phyloP scores from a whole-genome alignment of 2,329 filamentous ascomycete genomes.

The Hirsutella rhossiliensis region DNA sequence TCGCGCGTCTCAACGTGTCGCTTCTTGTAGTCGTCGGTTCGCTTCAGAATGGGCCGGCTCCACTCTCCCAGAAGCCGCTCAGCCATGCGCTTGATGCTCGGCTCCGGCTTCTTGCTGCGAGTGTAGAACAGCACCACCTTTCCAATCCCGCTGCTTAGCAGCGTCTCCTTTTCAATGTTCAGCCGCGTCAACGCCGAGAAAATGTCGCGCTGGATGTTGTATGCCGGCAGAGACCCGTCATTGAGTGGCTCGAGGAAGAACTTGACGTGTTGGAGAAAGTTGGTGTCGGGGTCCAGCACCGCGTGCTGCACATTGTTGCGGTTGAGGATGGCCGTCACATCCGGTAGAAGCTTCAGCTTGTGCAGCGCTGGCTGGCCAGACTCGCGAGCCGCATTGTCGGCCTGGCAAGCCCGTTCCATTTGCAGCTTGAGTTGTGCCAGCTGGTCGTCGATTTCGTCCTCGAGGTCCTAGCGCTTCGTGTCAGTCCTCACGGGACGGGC shows the following conservation, averaged over 20 bases:
- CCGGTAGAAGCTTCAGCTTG: constrained; percentile 87
- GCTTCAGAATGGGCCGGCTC: constrained; percentile 87
- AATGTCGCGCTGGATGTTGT: constrained; percentile 93
- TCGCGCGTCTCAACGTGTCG: constrained; percentile 53
- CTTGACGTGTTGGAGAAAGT: constrained; percentile 86
- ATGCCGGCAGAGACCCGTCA: constrained; percentile 87
- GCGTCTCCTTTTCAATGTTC: constrained; percentile 80
- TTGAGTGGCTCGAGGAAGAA: constrained; percentile 96
- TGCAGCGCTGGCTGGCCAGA: constrained; percentile 72
- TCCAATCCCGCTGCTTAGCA: constrained; percentile 85
- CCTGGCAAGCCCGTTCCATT: constrained; percentile 84
- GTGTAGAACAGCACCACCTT: constrained; percentile 97
- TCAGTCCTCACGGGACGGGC: constrained; percentile 8
- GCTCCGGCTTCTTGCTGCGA: constrained; percentile 81
- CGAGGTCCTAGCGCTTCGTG: constrained; percentile 55
- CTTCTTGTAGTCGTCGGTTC: constrained; percentile 91
- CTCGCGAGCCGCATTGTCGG: constrained; percentile 72
- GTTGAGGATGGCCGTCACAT: constrained; percentile 80
- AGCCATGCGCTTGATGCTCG: constrained; percentile 83
- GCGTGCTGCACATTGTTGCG: constrained; percentile 76
- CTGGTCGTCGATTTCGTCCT: constrained; percentile 80
- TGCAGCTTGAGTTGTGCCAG: constrained; percentile 76
- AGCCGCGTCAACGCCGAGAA: constrained; percentile 70
- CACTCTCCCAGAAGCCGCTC: constrained; percentile 89
- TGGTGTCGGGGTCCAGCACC: constrained; percentile 87